Evolutionary conservation across 2,329 filamentous ascomycete genomes (phyloP).

Genomic region (Raffaelea arxii): DNA sequence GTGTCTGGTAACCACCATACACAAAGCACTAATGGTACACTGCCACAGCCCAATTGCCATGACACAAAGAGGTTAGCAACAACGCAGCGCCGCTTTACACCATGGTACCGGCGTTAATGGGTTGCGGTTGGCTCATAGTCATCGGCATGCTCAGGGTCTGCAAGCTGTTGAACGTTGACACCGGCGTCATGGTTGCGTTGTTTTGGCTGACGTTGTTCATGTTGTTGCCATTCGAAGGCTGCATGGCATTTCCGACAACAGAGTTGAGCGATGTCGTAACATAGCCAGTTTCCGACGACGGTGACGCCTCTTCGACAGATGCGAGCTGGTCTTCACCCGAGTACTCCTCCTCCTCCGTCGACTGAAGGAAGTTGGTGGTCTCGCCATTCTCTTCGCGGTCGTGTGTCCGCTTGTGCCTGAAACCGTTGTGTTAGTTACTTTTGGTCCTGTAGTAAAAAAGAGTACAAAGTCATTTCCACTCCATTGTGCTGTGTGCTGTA

Average conservation of each 20-base stretch:
- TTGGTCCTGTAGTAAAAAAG: constrained; percentile 3
- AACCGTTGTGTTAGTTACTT: constrained; percentile 31
- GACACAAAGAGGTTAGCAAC: not conserved
- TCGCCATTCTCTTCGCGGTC: constrained; percentile 55
- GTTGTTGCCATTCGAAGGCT: constrained; percentile 14
- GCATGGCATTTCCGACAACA: constrained; percentile 22
- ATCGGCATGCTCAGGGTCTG: constrained; percentile 56
- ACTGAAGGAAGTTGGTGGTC: constrained; percentile 52
- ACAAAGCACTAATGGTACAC: constrained; percentile 3
- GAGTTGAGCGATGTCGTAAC: constrained; percentile 41
- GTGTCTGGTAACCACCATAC: not conserved
- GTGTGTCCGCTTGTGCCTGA: constrained; percentile 75
- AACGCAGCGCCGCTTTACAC: constrained; percentile 18
- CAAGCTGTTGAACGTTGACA: constrained; percentile 42
- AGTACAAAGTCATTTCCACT: not conserved
- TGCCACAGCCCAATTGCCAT: not conserved
- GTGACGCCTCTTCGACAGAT: constrained; percentile 69
- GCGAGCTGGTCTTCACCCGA: constrained; percentile 77
- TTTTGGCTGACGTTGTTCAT: too few species aligned
- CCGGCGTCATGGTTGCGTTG: constrained; percentile 17
- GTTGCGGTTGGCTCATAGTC: constrained; percentile 46
- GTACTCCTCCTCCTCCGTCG: constrained; percentile 77
- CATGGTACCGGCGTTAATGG: constrained; percentile 30
- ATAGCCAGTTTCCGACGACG: constrained; percentile 59
- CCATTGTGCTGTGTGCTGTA: constrained; percentile 15